Evolutionary conservation across 768 basidiomycete genomes (phyloP), one percentile per base, ranked within the genome.

Genomic region (Tulasnella calospora): DNA sequence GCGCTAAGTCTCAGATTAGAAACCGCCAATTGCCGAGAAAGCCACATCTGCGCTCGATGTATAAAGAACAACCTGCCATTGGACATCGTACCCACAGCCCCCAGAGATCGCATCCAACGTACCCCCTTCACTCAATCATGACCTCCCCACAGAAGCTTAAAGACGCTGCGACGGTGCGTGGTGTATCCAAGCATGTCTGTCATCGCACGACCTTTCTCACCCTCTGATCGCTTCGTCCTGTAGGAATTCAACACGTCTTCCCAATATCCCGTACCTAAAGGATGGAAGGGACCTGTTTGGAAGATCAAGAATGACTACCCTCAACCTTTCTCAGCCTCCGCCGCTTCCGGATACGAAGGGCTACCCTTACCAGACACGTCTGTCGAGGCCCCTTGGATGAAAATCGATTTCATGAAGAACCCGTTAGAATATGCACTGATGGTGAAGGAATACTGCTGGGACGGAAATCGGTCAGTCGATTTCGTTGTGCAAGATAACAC

Each of bases 401-500:
- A 61, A 12, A 33, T 61, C 55, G 75, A 76, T 23, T 76, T 76
- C 75, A 76, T 0, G n/a, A 30, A 55, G 21, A 12, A 69, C 0
- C 57, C 75, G 12, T 40, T 35, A 7, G 17, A 61, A 23, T 76
- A 76, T 44, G 75, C 47, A 15, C 3, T 23, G 13, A 0, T 44
- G 17, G 55, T 76, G 33, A 61, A 38, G 40, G 75, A 69, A 6
- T 76, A 76, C 55, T 76, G 75, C 21, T 76, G 75, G 75, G 75
- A 76, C 17, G 75, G 75, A 3, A 76, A 76, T 38, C 3, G 36
- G 23, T 10, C 33, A 9, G 35, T 36, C 27, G 51, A 76, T 27
- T 76, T 76, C 38, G 30, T 61, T 7, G 51, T 61, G 4, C 75
- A 74, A 27, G 27, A 74, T 0, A 74, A 74, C 33, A 21, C 23